Percentiles rank a stretch among this genome's conserved stretches.
phyloP scores from a whole-genome alignment of 164 flowering plant genomes.

The Litsea cubeba region DNA sequence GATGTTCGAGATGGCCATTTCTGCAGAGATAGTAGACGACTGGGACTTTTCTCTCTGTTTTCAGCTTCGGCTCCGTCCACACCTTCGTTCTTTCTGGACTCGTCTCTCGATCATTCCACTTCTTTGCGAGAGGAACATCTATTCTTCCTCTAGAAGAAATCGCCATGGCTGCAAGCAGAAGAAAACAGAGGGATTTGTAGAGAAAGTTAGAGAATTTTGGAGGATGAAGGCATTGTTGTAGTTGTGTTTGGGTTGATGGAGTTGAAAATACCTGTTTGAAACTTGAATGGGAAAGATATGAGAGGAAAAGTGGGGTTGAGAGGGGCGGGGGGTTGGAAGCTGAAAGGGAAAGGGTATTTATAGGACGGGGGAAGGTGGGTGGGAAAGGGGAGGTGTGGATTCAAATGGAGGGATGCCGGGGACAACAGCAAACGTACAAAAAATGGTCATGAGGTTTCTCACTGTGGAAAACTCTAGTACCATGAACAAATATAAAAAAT shows the following conservation, averaged over 20 bases:
- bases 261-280: too few relatives aligned
- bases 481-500: too few relatives aligned
- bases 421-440: constrained; percentile 19
- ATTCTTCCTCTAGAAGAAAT: constrained; percentile 23
- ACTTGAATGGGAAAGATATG: too few relatives aligned
- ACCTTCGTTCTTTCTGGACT: constrained; percentile 35
- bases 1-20: constrained; percentile 13
- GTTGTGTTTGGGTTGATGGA: too few relatives aligned
- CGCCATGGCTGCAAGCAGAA: constrained; percentile 3
- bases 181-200: not conserved
- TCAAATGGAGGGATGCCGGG: constrained; percentile 13
- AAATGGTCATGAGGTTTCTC: not conserved
- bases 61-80: constrained; percentile 15
- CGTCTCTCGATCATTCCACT: constrained; percentile 18
- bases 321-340: not conserved
- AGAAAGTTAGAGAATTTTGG: too few relatives aligned
- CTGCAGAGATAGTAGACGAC: constrained; percentile 13
- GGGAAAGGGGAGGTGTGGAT: constrained; percentile 13
- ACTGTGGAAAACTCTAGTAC: not conserved
- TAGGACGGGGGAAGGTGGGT: constrained; percentile 2
- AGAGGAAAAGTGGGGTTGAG: too few relatives aligned
- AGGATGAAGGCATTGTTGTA: too few relatives aligned
- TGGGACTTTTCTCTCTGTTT: constrained; percentile 11
- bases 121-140: constrained; percentile 19
- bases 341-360: not conserved